These are phyloP conservation scores for Trichoderma hamatum DNA, from an alignment of 2,329 filamentous ascomycete genomes.

Conservation along the genomic window DNA sequence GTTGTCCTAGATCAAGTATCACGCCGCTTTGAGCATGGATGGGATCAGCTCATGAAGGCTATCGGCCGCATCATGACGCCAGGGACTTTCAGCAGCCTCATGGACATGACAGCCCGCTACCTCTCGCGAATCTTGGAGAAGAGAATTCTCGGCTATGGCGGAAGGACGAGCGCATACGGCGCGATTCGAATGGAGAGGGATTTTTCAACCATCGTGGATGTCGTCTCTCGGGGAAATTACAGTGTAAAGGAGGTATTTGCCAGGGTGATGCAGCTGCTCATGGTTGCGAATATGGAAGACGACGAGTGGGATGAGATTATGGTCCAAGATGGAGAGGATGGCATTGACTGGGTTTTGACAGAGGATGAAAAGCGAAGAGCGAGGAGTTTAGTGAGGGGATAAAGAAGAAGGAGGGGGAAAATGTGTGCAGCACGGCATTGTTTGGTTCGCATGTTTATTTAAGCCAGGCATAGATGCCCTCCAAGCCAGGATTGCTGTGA, in stretches of 20 bases:
- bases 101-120: conserved; percentile 73
- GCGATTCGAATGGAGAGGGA: conserved; percentile 84
- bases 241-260: conserved; percentile 76
- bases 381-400: conserved; percentile 63
- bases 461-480: neutral
- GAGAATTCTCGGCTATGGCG: conserved; percentile 78
- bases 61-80: conserved; percentile 82
- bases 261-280: conserved; percentile 75
- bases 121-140: conserved; percentile 83
- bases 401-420: conserved; percentile 1
- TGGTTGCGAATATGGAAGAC: conserved; percentile 92
- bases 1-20: conserved; percentile 69
- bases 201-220: conserved; percentile 72
- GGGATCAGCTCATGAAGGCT: conserved; percentile 83
- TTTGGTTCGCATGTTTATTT: neutral
- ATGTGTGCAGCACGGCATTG: neutral
- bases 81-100: conserved; percentile 73
- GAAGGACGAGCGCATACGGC: conserved; percentile 78
- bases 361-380: conserved; percentile 74
- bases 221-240: conserved; percentile 72
- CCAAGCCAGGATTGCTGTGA: neutral
- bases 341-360: conserved; percentile 71
- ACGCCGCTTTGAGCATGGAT: conserved; percentile 79
- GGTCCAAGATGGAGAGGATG: conserved; percentile 57
- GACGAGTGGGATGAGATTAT: conserved; percentile 87